Percentiles rank a stretch among this genome's conserved stretches.
Conservation (phyloP, 2,329 filamentous ascomycete genomes). For the Magnaporthiopsis incrustans region DNA sequence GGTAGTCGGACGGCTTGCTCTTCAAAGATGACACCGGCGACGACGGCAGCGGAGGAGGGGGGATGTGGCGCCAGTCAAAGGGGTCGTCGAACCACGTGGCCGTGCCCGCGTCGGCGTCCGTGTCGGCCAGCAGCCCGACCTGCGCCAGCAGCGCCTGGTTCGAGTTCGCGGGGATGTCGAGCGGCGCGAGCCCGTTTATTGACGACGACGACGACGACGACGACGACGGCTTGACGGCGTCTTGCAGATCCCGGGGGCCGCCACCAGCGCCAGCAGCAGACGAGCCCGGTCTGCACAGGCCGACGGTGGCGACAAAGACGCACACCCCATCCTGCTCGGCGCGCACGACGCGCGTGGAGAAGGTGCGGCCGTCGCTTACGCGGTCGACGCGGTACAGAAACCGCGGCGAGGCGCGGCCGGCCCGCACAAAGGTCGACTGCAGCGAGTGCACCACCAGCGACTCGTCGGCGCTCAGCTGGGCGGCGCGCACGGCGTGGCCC, state of each 20-base stretch:
- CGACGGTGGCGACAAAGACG: conserved; percentile 5
- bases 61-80: conserved; percentile 7
- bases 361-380: conserved; percentile 7
- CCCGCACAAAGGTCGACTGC: conserved; percentile 5
- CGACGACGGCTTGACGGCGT: neutral
- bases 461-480: neutral
- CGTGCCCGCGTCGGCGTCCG: neutral
- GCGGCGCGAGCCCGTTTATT: conserved; percentile 2
- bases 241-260: neutral
- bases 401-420: neutral
- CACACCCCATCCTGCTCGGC: conserved; percentile 2
- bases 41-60: no score
- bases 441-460: conserved; percentile 3
- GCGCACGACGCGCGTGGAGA: conserved; percentile 7
- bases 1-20: neutral
- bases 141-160: neutral
- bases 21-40: neutral
- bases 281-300: neutral
- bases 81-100: neutral
- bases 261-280: neutral
- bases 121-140: neutral
- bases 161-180: neutral
- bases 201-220: neutral
- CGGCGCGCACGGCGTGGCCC: conserved; percentile 3
- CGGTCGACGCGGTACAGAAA: conserved; percentile 6